Evolutionary conservation across 1,284 basidiomycete genomes (phyloP), one percentile per base, ranked within the genome.

Genomic region (Microbotryum violaceum): DNA sequence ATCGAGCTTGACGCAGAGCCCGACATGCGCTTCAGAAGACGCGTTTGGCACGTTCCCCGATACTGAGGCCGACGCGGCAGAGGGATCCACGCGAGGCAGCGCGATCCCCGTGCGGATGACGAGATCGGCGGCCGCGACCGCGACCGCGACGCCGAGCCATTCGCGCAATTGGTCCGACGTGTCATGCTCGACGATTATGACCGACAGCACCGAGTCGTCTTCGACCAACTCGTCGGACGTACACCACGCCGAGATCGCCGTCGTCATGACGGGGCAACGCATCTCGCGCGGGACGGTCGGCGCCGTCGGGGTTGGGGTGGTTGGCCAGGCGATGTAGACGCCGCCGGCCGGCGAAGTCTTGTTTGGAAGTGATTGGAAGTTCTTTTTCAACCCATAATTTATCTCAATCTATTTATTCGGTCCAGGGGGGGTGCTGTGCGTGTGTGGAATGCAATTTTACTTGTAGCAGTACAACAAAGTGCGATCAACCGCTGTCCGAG

Each of bases 201-300:
- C 58, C 27, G 49, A 54, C 58, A 54, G 51, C 21, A 46, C 52
- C 7, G 31, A 56, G 23, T 46, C 50, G n/a, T 51, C 55, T 20
- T 55, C 48, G 8, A 49, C 31, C 23, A 49, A 57, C n/a, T 51
- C 53, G 3, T 58, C 54, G 56, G 61, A 62, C 51, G 56, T 27
- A 18, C 27, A 44, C 3, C 56, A 44, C 21, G 47, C 29, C 8
- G 66, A 63, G 18, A 50, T 60, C 25, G 66, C 50, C 4, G 52
- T 68, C 23, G 67, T 68, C 10, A 66, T 65, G 54, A 63, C 62
- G 60, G 67, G 67, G 14, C 61, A 68, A 57, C 45, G 67, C 8
- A 52, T 68, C 45, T 60, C 56, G 29, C 66, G 67, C 51, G 64
- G 29, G 21, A 31, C 31, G 31, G 66, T 64, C 49, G 61, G 62